Evolutionary conservation across 106 monocot genomes (phyloP), one percentile per base, ranked within the genome.

Genomic region (Dendrobium huoshanense): DNA sequence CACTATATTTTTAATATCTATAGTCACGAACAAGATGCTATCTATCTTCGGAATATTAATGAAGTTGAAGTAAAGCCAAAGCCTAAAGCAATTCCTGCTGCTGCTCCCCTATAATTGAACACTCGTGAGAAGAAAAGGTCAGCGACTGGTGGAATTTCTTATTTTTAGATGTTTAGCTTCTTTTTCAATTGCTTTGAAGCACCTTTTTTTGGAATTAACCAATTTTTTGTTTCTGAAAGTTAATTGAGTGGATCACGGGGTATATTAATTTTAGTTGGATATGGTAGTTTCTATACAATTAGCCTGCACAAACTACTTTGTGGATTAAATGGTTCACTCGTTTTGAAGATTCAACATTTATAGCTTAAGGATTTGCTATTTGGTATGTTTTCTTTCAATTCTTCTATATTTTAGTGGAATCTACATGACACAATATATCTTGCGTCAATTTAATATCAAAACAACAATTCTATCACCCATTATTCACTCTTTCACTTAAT

Each of bases 61-160:
- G 97, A 98, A 85, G 82, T 91, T 15, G 97, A 98, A 81, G 97
- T 98, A 51, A 98, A 92, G 79, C 94, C 97, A 73, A 98, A 98
- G 91, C 97, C 97, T 1, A 98, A 94, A 81, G 88, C 86, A 9
- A 61, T 89, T 33, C 90, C 93, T 56, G 83, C 91, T 44, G 88
- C 95, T 22, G 85, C 95, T 25, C 76, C 86, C 25, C 48, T 77
- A 76, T 90, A 73, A 73, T 76, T 19, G 1, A 20, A 54, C 55
- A 33, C 5, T 29, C 2, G 7, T 37, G 55, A 47, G 73, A 72
- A n/a, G 41, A 73, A 40, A 72, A 11, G 33, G 37, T n/a, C 13
- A 40, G 11, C 16, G 37, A 16, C 16, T 4, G 72, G 8, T 72
- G 37, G 33, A 29, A 72, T 72, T 72, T 1, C 72, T 72, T 72